A percentile compares a stretch with the other conserved stretches of the same genome.
These are phyloP conservation scores for Cercospora canescens DNA, from an alignment of 2,329 filamentous ascomycete genomes.

Conservation along the genomic window DNA sequence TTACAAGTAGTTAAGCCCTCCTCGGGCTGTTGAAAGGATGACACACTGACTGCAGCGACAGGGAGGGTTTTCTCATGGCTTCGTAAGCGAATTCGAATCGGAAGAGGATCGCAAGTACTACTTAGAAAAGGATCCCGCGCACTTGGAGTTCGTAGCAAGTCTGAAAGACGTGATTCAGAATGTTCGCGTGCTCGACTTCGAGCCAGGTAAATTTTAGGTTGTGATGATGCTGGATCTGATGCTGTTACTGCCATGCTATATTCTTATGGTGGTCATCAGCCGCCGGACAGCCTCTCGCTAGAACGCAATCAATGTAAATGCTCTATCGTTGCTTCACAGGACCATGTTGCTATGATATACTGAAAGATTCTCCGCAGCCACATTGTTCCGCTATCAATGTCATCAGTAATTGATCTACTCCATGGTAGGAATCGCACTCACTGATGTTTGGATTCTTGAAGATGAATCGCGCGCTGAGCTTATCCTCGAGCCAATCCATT, in stretches of 20 bases:
- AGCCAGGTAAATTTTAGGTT: slow-evolving; percentile 36
- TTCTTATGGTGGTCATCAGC: background rate
- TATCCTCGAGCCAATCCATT: slow-evolving; percentile 99
- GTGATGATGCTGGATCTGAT: background rate
- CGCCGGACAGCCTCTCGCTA: slow-evolving; percentile 9
- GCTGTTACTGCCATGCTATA: slow-evolving; percentile 2
- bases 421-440: slow-evolving; percentile 54
- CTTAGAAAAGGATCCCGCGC: slow-evolving; percentile 62
- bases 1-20: slow-evolving; percentile 51
- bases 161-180: slow-evolving; percentile 52
- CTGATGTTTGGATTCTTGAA: slow-evolving; percentile 98
- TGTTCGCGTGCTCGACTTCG: slow-evolving; percentile 62
- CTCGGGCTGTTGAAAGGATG: background rate
- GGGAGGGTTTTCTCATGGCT: slow-evolving; percentile 68
- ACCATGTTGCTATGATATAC: slow-evolving; percentile 39
- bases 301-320: slow-evolving; percentile 28
- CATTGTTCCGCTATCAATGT: slow-evolving; percentile 79
- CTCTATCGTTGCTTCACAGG: slow-evolving; percentile 8
- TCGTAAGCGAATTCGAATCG: slow-evolving; percentile 66
- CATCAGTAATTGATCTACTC: slow-evolving; percentile 20
- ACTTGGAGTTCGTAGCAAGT: slow-evolving; percentile 58
- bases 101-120: slow-evolving; percentile 69
- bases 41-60: background rate
- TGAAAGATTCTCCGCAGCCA: slow-evolving; percentile 95
- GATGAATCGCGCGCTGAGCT: slow-evolving; percentile 86